Evolutionary conservation across 1,284 basidiomycete species (phyloP), one percentile per base, ranked within the genome.

Genomic region (Singerocomus inundabilis): DNA sequence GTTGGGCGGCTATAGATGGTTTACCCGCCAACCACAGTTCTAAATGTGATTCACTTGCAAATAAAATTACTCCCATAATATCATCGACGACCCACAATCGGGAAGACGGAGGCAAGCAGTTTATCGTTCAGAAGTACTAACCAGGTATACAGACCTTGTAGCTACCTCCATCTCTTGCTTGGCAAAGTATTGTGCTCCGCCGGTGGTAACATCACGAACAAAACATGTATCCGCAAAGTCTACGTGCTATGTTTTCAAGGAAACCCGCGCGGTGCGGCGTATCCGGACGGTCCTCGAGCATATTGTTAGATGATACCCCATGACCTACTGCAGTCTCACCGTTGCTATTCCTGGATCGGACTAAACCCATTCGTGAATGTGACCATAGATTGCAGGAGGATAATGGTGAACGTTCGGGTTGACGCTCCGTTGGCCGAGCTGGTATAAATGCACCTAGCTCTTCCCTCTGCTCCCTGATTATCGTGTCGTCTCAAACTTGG

Each of bases 121-220:
- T 21, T 21, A 21, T 21, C 21, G 4, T 21, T 21, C 2, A 21
- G 21, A 21, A 21, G 21, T 21, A 21, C 21, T 21, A 21, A 21
- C 59, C 79, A 72, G 75, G 38, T 76, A 73, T 42, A 84, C 80
- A 5, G 82, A 83, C 48, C 67, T 84, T n/a, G 77, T 74, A 6
- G 81, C 82, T 21, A 21, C 4, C 21, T 21, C 21, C 21, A 21
- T 21, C 21, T 21, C 21, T 79, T 28, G 24, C 25, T n/a, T 15
- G 18, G 34, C 9, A 33, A 15, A 39, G 15, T 13, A 26, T 31
- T 48, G 30, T 21, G 26, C 3, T 26, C 18, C 11, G 31, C 7
- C 28, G 28, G 24, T 18, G 15, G n/a, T 29, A 26, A 21, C 26
- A 29, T 31, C 33, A 13, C 18, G 32, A 28, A 25, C 39, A 42